phyloP scores from a whole-genome alignment of 75 land plant genomes.

The Pinus taeda region DNA sequence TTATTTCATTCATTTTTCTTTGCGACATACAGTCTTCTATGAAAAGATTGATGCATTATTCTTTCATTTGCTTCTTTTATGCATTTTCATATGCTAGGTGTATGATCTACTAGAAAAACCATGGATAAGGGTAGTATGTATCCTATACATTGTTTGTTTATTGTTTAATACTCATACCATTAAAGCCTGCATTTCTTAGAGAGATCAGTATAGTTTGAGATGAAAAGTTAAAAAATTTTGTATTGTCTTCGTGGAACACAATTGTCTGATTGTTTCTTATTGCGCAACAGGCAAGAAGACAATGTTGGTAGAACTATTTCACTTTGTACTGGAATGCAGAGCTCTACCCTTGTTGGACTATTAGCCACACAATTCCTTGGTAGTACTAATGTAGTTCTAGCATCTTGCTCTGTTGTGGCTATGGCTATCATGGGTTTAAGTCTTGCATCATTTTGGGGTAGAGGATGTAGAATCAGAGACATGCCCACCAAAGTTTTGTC shows the following conservation, averaged over 20 bases:
- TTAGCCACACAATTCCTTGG: constrained; percentile 93
- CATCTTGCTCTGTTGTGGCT: constrained; percentile 94
- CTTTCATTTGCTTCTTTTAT: neutral
- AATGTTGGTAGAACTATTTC: constrained; percentile 74
- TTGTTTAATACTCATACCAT: neutral
- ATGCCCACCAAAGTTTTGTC: constrained; percentile 30
- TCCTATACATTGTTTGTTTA: neutral
- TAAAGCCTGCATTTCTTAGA: neutral
- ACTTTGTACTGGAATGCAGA: constrained; percentile 97
- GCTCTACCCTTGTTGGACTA: constrained; percentile 95
- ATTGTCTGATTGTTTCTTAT: neutral
- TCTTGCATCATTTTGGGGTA: constrained; percentile 97
- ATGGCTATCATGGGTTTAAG: constrained; percentile 95
- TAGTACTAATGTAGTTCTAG: constrained; percentile 91
- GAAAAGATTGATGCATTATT: neutral
- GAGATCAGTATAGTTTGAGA: neutral
- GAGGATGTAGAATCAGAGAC: constrained; percentile 56
- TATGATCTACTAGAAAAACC: no score
- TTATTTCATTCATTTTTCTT: no score
- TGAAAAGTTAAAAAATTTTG: neutral
- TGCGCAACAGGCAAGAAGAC: constrained; percentile 66
- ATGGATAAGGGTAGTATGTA: neutral
- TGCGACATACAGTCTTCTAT: no score
- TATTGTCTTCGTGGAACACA: neutral
- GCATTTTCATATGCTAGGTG: neutral